These are phyloP conservation scores for Cadophora sp. DNA, from an alignment of 2,329 filamentous ascomycete genomes.

Conservation along the genomic window DNA sequence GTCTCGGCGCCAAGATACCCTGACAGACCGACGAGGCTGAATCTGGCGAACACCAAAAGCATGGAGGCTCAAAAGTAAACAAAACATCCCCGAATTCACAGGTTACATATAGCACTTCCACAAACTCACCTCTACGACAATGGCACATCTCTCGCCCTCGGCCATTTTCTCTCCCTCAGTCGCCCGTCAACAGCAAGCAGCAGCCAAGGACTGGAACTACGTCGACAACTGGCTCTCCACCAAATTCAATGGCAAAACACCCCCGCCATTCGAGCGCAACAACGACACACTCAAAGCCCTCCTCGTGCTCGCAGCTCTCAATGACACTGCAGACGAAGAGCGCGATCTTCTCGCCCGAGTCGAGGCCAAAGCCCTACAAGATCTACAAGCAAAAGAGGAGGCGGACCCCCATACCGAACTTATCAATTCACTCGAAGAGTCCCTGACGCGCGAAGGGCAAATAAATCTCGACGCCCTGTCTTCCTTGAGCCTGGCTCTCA, in stretches of 20 bases:
- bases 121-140: constrained; percentile 23
- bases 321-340: constrained; percentile 80
- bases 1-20: background rate
- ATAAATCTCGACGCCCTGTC: constrained; percentile 65
- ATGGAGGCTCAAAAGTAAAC: background rate
- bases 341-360: constrained; percentile 61
- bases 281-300: constrained; percentile 80
- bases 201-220: constrained; percentile 90
- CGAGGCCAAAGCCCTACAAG: constrained; percentile 64
- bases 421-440: constrained; percentile 59
- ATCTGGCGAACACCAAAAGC: background rate
- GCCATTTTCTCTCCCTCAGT: constrained; percentile 73
- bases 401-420: constrained; percentile 50
- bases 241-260: constrained; percentile 67
- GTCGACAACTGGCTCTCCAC: constrained; percentile 82
- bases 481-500: constrained; percentile 54
- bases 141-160: constrained; percentile 49
- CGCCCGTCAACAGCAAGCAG: constrained; percentile 77
- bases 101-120: background rate
- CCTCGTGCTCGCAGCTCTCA: constrained; percentile 74
- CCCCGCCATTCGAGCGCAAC: constrained; percentile 85
- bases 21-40: constrained; percentile 1
- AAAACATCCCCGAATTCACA: background rate
- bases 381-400: constrained; percentile 53
- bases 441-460: constrained; percentile 61